Evolutionary conservation across 441 rosid species (phyloP).

Genomic region (Geranium incanum): DNA sequence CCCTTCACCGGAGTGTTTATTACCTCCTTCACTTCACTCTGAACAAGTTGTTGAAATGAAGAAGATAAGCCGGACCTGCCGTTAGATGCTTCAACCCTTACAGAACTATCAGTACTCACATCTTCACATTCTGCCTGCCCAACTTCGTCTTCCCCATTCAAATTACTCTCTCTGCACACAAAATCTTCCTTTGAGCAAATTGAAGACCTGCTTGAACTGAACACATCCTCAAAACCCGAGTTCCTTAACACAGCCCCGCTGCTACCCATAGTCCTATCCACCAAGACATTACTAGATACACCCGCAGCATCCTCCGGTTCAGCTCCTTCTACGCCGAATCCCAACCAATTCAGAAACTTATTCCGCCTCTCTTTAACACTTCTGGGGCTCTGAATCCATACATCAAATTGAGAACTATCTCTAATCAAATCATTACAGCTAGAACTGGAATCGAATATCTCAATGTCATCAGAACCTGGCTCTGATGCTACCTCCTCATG

Average conservation of each 20-base stretch:
- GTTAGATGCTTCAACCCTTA: constrained; percentile 25
- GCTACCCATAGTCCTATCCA: constrained; percentile 33
- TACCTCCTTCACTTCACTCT: constrained; percentile 30
- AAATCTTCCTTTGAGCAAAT: constrained; percentile 23
- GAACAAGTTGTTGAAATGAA: constrained; percentile 28
- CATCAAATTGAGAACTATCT: constrained; percentile 35
- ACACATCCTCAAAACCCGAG: constrained; percentile 30
- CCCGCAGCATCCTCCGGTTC: constrained; percentile 22
- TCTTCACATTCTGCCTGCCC: constrained; percentile 28
- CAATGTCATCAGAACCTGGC: constrained; percentile 24
- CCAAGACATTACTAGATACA: constrained; percentile 20
- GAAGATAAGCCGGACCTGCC: constrained; percentile 32
- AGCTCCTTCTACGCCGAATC: constrained; percentile 30
- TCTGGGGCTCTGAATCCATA: constrained; percentile 57
- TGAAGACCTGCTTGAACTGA: constrained; percentile 30
- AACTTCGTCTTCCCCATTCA: constrained; percentile 23
- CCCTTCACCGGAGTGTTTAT: constrained; percentile 21
- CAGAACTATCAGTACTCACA: constrained; percentile 22
- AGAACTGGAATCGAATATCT: constrained; percentile 24
- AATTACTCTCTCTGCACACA: constrained; percentile 31
- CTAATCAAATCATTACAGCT: constrained; percentile 17
- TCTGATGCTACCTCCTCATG: constrained; percentile 41
- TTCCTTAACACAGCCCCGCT: constrained; percentile 43
- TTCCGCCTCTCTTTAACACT: constrained; percentile 65
- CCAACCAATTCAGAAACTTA: constrained; percentile 69